phyloP scores from a whole-genome alignment of 352 stramenopile species.

The Pythium aquatile region DNA sequence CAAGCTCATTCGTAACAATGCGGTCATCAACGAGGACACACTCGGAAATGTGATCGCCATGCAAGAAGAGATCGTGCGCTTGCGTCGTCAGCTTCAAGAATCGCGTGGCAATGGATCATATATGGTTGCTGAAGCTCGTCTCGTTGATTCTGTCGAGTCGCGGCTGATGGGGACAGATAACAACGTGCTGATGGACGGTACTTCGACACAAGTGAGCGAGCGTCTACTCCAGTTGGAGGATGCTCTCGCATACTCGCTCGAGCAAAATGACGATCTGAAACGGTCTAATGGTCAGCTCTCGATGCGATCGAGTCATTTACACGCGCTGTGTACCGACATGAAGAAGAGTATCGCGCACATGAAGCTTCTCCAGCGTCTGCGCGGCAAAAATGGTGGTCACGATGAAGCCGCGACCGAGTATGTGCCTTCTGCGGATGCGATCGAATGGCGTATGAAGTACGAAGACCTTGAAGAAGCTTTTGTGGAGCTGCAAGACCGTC shows the following conservation, averaged over 20 bases:
- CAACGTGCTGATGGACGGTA: background rate
- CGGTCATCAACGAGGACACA: slow-evolving; percentile 82
- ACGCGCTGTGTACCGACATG: slow-evolving; percentile 50
- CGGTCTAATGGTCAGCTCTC: slow-evolving; percentile 57
- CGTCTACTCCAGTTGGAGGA: slow-evolving; percentile 66
- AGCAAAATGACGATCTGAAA: slow-evolving; percentile 56
- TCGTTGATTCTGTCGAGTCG: background rate
- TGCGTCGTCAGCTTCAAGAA: slow-evolving; percentile 62
- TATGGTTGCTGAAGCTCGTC: slow-evolving; percentile 5
- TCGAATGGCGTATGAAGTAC: slow-evolving; percentile 84
- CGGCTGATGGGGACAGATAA: background rate
- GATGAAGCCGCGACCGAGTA: slow-evolving; percentile 37
- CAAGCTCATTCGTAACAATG: slow-evolving; percentile 86
- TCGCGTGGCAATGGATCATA: slow-evolving; percentile 30
- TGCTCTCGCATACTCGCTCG: slow-evolving; percentile 52
- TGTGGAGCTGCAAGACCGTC: slow-evolving; percentile 46
- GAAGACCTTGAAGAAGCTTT: slow-evolving; percentile 74
- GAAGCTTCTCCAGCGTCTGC: slow-evolving; percentile 55
- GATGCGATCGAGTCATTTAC: slow-evolving; percentile 50
- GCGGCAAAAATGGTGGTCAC: slow-evolving; percentile 20
- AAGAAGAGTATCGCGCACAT: slow-evolving; percentile 60
- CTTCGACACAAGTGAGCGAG: slow-evolving; percentile 21
- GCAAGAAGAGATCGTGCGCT: slow-evolving; percentile 70
- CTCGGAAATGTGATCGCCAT: slow-evolving; percentile 56
- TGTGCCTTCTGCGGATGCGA: slow-evolving; percentile 63